Base-by-base conservation (phyloP, 1,139 yeast genomes). In the Yamadazyma diospyri region DNA sequence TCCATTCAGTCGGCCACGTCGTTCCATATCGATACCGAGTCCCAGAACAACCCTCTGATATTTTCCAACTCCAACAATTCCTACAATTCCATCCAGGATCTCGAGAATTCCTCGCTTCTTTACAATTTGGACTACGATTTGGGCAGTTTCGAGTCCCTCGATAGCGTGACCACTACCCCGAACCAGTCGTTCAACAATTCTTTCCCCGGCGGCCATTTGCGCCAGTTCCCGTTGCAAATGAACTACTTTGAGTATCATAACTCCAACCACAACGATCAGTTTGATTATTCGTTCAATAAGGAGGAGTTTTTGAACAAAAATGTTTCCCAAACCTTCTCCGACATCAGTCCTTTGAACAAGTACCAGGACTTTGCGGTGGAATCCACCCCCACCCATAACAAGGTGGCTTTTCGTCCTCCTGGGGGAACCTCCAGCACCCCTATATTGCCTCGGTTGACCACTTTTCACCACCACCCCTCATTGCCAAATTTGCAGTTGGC, bases 131-230 rank as follows among this genome's bases (percentile, higher is more conserved):
- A 58, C 24, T 53, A 53, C 30, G 62, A 59, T 17, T 40, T 56
- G 27, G 52, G 50, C 3, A 53, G 60, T 2, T 46, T 59, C 18
- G 64, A 60, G 21, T 51, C 57, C 4, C 51, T 58, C 25, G 61
- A 59, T 32, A 44, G 39, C 17, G 34, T 33, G 20, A 36, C 34
- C 26, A 14, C 27, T 21, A 37, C 50, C 39, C 36, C 29, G 25
- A 26, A 18, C 20, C 27, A 27, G 23, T 31, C 36, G 9, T 20
- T 31, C 30, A 25, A 25, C n/a, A 16, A 28, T 10, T 20, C 25
- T 6, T 17, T 26, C 11, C 4, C 11, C 27, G 13, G 14, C 17
- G 4, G 9, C n/a, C 7, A 8, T 12, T 19, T 35, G 38, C 13
- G 32, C 42, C 29, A 38, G 32, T 29, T 43, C 35, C 35, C 40